Evolutionary conservation across 306 rosid species (phyloP).

Genomic region (Lathyrus sativus): DNA sequence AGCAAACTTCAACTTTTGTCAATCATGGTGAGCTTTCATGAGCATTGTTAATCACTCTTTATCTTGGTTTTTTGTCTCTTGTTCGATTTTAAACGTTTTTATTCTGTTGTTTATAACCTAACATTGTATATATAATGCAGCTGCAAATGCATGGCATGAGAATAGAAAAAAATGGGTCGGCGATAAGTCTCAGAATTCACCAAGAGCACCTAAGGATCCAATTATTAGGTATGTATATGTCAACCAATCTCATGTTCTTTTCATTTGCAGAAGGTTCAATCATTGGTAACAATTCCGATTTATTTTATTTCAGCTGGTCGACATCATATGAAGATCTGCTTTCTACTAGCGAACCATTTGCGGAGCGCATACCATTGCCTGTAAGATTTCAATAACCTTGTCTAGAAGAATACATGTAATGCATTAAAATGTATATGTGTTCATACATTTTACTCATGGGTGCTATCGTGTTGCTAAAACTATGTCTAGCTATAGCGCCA

Average conservation of each 20-base stretch:
- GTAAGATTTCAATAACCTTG: slow-evolving; percentile 70
- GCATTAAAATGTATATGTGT: slow-evolving; percentile 6
- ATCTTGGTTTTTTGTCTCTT: no score
- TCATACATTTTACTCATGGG: not conserved
- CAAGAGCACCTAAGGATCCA: slow-evolving; percentile 66
- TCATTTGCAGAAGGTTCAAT: slow-evolving; percentile 5
- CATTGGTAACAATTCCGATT: slow-evolving; percentile 9
- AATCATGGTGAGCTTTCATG: slow-evolving; percentile 67
- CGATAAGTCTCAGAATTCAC: slow-evolving; percentile 56
- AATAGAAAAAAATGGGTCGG: slow-evolving; percentile 86
- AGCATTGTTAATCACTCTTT: not conserved
- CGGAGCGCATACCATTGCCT: slow-evolving; percentile 80
- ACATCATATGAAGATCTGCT: slow-evolving; percentile 84
- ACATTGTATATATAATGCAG: slow-evolving; percentile 50
- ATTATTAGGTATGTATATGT: slow-evolving; percentile 80
- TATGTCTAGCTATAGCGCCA: no score
- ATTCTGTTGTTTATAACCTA: slow-evolving; percentile 18
- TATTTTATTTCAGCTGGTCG: slow-evolving; percentile 84
- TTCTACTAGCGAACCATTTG: slow-evolving; percentile 68
- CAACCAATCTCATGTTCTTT: not conserved
- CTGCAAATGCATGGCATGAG: slow-evolving; percentile 83
- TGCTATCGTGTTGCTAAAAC: no score
- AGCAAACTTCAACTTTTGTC: slow-evolving; percentile 54
- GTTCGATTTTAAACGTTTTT: no score
- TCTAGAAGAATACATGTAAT: slow-evolving; percentile 52